Evolutionary conservation across 2,329 filamentous ascomycete genomes (phyloP).

Genomic region (Ophiostoma tasmaniense): DNA sequence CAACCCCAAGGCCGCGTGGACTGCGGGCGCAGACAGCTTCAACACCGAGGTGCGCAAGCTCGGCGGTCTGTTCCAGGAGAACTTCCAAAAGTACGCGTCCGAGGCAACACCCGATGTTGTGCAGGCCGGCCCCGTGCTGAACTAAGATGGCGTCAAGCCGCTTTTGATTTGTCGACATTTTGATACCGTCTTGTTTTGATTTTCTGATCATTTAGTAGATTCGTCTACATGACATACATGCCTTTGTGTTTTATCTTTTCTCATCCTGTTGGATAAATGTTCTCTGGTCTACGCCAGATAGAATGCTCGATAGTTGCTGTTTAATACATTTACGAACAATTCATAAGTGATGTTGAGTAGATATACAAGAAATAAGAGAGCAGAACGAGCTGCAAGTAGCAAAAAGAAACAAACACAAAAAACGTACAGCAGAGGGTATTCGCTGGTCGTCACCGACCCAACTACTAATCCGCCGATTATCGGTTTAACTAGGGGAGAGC

Average conservation of each 20-base stretch:
- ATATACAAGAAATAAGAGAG: no score
- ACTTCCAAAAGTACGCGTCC: constrained; percentile 91
- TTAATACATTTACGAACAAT: background rate
- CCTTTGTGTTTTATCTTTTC: constrained; percentile 4
- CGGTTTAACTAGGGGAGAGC: no score
- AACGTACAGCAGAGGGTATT: no score
- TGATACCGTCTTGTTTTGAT: background rate
- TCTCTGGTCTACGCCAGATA: constrained; percentile 7
- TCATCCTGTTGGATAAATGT: background rate
- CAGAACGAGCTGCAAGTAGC: no score
- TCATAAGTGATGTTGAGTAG: no score
- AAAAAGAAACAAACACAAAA: no score
- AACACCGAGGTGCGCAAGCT: constrained; percentile 83
- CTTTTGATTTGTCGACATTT: background rate
- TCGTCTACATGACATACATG: constrained; percentile 3
- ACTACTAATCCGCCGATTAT: no score
- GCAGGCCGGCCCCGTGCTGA: constrained; percentile 49
- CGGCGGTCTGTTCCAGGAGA: constrained; percentile 81
- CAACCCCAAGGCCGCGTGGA: constrained; percentile 93
- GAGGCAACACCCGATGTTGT: constrained; percentile 75
- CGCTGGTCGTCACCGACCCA: no score
- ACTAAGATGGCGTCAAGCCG: constrained; percentile 10
- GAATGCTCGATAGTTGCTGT: constrained; percentile 3
- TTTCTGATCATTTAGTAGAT: background rate
- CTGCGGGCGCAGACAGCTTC: constrained; percentile 71